Conservation (phyloP, 768 basidiomycete species). For the Pulveroboletus sp. region DNA sequence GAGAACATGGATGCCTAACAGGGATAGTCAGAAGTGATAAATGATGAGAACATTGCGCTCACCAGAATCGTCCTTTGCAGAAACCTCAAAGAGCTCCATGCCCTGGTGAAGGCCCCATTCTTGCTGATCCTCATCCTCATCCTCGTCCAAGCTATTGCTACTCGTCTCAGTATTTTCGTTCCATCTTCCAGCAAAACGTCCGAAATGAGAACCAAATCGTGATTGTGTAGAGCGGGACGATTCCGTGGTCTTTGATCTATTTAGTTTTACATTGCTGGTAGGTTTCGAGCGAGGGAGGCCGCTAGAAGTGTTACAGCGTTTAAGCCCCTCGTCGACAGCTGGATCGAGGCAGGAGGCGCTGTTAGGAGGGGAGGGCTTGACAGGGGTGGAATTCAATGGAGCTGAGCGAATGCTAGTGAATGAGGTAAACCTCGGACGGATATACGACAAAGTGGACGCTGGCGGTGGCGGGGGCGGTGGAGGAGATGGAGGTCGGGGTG, state of each 20-base stretch:
- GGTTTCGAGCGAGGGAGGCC: constrained; percentile 50
- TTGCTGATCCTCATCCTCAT: constrained; percentile 49
- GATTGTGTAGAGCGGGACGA: constrained; percentile 47
- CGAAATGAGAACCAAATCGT: constrained; percentile 57
- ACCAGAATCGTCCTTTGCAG: constrained; percentile 87
- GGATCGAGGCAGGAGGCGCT: constrained; percentile 64
- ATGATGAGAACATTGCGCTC: constrained; percentile 1
- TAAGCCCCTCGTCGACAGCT: constrained; percentile 50
- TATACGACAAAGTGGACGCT: constrained; percentile 37
- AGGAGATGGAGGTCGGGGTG: constrained; percentile 66
- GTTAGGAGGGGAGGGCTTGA: constrained; percentile 51
- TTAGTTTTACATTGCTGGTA: constrained; percentile 35
- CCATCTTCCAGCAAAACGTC: constrained; percentile 50
- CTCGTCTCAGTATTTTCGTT: constrained; percentile 57
- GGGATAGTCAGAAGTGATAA: constrained; percentile 13
- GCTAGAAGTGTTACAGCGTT: constrained; percentile 50
- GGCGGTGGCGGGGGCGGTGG: constrained; percentile 57
- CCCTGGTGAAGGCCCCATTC: constrained; percentile 81
- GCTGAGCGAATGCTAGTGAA: constrained; percentile 60
- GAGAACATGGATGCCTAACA: constrained; percentile 71
- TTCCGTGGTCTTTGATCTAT: constrained; percentile 32
- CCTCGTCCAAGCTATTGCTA: constrained; percentile 66
- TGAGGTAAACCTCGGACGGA: constrained; percentile 34
- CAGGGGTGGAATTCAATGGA: constrained; percentile 44
- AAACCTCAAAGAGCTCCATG: constrained; percentile 89